Conservation (phyloP, 306 rosid genomes). For the Delonix regia region DNA sequence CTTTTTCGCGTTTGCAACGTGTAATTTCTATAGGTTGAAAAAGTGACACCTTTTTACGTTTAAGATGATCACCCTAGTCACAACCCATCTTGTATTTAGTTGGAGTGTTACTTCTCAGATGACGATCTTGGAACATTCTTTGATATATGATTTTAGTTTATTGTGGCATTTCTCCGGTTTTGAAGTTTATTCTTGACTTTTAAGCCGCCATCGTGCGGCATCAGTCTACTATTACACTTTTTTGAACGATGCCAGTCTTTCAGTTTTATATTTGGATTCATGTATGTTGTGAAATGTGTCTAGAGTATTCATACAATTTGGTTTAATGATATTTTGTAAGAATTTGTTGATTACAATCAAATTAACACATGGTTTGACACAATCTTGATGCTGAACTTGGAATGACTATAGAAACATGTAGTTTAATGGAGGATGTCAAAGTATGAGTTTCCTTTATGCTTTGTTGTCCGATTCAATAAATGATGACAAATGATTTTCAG, state of each 20-base stretch:
- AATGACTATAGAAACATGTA: no score
- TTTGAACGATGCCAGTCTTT: background rate
- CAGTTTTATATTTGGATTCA: background rate
- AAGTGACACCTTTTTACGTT: slow-evolving; percentile 21
- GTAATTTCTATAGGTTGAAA: slow-evolving; percentile 45
- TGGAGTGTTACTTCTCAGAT: slow-evolving; percentile 40
- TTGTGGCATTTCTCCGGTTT: slow-evolving; percentile 21
- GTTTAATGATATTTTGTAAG: background rate
- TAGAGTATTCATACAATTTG: no score
- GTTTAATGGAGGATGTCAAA: background rate
- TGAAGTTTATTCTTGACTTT: background rate
- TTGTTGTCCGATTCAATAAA: no score
- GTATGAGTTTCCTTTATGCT: background rate
- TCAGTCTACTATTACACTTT: background rate
- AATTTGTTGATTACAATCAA: background rate
- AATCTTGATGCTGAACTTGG: background rate
- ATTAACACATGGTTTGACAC: background rate
- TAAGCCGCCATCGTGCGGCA: background rate
- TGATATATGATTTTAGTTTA: slow-evolving; percentile 40
- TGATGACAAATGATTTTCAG: background rate
- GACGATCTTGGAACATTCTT: slow-evolving; percentile 48
- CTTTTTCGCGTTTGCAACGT: slow-evolving; percentile 38
- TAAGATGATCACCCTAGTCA: slow-evolving; percentile 36
- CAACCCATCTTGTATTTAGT: slow-evolving; percentile 37
- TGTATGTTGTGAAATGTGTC: background rate